These are phyloP conservation scores for Xylaria sp. DNA, from an alignment of 2,329 filamentous ascomycete genomes.

Conservation along the genomic window DNA sequence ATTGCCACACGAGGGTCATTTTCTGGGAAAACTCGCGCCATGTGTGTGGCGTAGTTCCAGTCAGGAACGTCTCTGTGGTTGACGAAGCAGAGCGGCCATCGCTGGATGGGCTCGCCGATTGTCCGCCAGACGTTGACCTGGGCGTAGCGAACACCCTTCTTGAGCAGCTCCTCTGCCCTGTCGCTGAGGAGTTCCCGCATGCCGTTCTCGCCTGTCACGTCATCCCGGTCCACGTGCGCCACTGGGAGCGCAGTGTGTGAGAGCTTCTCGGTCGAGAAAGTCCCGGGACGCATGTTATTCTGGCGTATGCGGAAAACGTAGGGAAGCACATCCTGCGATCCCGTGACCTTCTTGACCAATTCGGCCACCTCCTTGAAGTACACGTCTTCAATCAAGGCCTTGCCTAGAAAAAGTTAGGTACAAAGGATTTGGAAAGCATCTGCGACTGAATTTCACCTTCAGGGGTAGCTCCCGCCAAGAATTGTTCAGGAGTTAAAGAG, in stretches of 20 bases:
- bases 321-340: conserved; percentile 35
- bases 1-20: conserved; percentile 38
- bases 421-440: background rate
- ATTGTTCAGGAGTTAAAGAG: conserved; percentile 35
- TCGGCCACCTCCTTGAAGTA: conserved; percentile 39
- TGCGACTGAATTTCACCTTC: conserved; percentile 28
- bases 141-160: conserved; percentile 35
- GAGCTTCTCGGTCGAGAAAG: conserved; percentile 36
- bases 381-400: conserved; percentile 36
- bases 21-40: conserved; percentile 35
- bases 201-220: conserved; percentile 34
- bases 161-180: conserved; percentile 35
- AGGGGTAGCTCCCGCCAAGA: conserved; percentile 35
- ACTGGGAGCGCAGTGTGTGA: conserved; percentile 37
- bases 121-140: conserved; percentile 41
- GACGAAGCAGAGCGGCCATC: conserved; percentile 40
- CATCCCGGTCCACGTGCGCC: conserved; percentile 38
- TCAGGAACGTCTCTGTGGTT: conserved; percentile 33
- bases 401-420: conserved; percentile 30
- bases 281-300: conserved; percentile 34
- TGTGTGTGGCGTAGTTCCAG: conserved; percentile 37
- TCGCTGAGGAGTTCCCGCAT: conserved; percentile 36
- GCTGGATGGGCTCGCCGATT: conserved; percentile 35
- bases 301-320: conserved; percentile 40
- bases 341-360: conserved; percentile 37